phyloP scores from a whole-genome alignment of 306 rosid species.

The Trifolium dubium region DNA sequence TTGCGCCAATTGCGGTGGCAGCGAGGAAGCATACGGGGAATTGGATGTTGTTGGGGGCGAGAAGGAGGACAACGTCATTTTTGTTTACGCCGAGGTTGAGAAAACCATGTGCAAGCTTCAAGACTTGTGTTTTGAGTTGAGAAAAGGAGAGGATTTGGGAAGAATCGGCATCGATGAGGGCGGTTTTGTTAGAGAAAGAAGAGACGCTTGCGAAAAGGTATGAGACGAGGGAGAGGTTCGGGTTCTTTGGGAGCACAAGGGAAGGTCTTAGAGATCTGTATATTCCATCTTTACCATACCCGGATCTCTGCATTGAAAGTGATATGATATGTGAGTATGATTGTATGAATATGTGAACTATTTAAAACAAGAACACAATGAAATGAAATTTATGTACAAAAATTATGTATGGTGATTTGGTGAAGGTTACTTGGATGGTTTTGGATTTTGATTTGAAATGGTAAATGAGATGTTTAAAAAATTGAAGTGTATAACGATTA shows the following conservation, averaged over 20 bases:
- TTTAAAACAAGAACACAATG: too few species aligned
- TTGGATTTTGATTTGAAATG: too few species aligned
- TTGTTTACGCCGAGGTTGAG: constrained; percentile 60
- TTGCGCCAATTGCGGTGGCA: constrained; percentile 61
- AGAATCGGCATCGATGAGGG: constrained; percentile 68
- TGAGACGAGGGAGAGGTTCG: constrained; percentile 61
- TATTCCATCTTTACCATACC: constrained; percentile 50
- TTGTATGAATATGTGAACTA: not conserved
- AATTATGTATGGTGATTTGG: too few species aligned
- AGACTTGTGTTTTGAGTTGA: constrained; percentile 56
- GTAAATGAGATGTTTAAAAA: too few species aligned
- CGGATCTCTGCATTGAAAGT: not conserved
- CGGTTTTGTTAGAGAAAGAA: constrained; percentile 59
- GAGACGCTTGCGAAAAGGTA: constrained; percentile 61
- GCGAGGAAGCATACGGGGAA: constrained; percentile 66
- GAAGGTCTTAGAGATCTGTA: constrained; percentile 77
- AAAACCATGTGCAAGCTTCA: constrained; percentile 58
- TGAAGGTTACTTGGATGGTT: too few species aligned
- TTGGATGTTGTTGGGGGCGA: constrained; percentile 67
- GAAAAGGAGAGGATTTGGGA: constrained; percentile 54
- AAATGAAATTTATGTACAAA: too few species aligned
- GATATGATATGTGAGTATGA: too few species aligned
- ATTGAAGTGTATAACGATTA: too few species aligned
- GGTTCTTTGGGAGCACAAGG: constrained; percentile 50
- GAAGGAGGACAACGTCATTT: constrained; percentile 67